These are phyloP conservation scores for Camellia japonica DNA, from an alignment of 148 eudicot genomes.

Conservation along the genomic window DNA sequence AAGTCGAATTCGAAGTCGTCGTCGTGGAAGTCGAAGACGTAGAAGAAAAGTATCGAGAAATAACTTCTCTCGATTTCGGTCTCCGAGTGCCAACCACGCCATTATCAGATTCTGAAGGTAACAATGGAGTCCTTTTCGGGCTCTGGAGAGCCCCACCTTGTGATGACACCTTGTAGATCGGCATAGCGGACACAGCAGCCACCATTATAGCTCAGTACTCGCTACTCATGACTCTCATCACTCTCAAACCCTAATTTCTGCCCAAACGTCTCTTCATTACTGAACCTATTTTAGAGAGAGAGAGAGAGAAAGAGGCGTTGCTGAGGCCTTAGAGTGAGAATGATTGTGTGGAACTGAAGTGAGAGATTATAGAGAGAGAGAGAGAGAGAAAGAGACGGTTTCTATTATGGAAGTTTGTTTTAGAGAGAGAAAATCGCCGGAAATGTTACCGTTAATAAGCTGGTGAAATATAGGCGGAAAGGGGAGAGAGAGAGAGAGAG, in stretches of 20 bases:
- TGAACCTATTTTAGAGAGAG: constrained; percentile 1
- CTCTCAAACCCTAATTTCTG: constrained; percentile 16
- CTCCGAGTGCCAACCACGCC: constrained; percentile 31
- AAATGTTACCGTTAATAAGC: constrained; percentile 24
- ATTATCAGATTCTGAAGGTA: constrained; percentile 46
- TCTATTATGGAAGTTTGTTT: too few relatives aligned
- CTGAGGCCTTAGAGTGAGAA: background rate
- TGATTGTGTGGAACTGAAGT: background rate
- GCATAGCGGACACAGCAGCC: constrained; percentile 39
- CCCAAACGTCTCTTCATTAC: background rate
- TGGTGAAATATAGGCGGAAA: constrained; percentile 10
- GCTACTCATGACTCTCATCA: constrained; percentile 5
- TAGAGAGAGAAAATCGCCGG: constrained; percentile 10
- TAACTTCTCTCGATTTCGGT: constrained; percentile 56
- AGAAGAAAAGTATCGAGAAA: constrained; percentile 53
- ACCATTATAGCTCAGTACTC: constrained; percentile 35
- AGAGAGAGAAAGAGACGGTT: too few relatives aligned
- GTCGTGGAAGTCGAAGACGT: constrained; percentile 41
- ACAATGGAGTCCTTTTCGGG: constrained; percentile 50
- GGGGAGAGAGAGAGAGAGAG: constrained; percentile 4
- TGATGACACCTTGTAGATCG: constrained; percentile 34
- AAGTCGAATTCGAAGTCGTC: constrained; percentile 34
- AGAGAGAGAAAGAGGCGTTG: background rate
- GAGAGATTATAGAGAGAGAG: background rate
- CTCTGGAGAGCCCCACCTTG: constrained; percentile 29